Evolutionary conservation across 1,284 basidiomycete genomes (phyloP).

Genomic region (Sanguinoderma infundibulare): DNA sequence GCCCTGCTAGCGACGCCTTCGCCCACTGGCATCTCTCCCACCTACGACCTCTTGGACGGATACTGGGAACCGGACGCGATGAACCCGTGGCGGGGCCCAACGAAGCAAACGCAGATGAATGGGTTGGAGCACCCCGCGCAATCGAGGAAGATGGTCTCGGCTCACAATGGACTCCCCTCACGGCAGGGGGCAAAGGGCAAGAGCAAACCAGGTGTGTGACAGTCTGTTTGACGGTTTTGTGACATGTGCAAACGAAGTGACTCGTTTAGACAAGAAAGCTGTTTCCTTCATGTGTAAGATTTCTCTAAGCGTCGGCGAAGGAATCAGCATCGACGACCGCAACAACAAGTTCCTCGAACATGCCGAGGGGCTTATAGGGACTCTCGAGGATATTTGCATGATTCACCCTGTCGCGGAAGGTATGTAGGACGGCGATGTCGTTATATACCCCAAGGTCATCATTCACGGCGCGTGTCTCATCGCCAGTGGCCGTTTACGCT

Average conservation of each 20-base stretch:
- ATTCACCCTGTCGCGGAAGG: constrained; percentile 33
- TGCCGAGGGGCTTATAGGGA: constrained; percentile 24
- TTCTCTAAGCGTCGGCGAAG: not conserved
- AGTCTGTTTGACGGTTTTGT: not conserved
- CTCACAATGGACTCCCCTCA: not conserved
- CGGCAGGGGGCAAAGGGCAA: not conserved
- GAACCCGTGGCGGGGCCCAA: not conserved
- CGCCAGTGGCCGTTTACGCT: constrained; percentile 45
- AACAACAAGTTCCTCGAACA: constrained; percentile 13
- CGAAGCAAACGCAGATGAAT: not conserved
- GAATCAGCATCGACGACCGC: constrained; percentile 2
- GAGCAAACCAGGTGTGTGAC: constrained; percentile 2
- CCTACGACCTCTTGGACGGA: constrained; percentile 3
- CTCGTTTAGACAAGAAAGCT: constrained; percentile 1
- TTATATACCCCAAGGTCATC: not conserved
- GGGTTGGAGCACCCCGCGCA: not conserved
- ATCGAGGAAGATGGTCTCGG: not conserved
- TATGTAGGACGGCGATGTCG: not conserved
- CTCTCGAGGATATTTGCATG: constrained; percentile 29
- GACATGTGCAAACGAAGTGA: not conserved
- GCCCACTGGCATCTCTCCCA: not conserved
- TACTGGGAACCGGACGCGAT: not conserved
- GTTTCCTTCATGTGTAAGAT: too few species aligned
- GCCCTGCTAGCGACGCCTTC: not conserved
- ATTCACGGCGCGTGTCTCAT: too few species aligned